These are phyloP conservation scores for Pleurotus tuoliensis DNA, from an alignment of 768 basidiomycete genomes.

Conservation along the genomic window DNA sequence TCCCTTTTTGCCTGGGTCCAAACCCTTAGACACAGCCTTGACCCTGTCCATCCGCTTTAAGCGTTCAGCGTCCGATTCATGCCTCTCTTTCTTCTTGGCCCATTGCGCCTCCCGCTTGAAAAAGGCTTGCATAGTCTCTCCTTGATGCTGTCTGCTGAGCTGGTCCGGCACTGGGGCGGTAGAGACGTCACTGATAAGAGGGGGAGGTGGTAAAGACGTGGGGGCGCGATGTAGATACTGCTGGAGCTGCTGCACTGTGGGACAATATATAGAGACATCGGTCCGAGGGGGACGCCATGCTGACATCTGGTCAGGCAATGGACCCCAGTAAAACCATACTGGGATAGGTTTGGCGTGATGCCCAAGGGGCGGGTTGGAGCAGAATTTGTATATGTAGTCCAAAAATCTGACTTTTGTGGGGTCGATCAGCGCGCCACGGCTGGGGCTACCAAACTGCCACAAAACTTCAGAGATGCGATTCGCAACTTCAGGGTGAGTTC, in stretches of 20 bases:
- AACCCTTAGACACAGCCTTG: conserved; percentile 13
- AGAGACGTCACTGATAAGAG: neutral
- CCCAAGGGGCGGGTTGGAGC: neutral
- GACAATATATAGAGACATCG: neutral
- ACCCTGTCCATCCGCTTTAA: neutral
- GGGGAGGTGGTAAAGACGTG: neutral
- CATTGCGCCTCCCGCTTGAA: conserved; percentile 5
- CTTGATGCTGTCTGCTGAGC: conserved; percentile 1
- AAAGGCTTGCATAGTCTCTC: conserved; percentile 2
- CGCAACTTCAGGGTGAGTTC: neutral
- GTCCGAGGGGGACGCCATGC: neutral
- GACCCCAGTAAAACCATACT: conserved; percentile 4
- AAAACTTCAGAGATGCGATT: neutral
- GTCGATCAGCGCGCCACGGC: neutral
- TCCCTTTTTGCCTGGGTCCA: conserved; percentile 17
- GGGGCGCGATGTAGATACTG: neutral
- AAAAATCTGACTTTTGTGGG: conserved; percentile 4
- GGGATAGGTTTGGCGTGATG: neutral
- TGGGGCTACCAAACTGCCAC: neutral
- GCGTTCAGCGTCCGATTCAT: neutral
- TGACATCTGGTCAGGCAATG: neutral
- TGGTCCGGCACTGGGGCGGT: neutral
- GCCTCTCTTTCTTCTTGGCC: neutral
- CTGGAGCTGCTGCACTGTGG: neutral
- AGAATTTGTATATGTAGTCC: neutral